These are phyloP conservation scores for Lyophyllum shimeji DNA, from an alignment of 768 basidiomycete species.

Conservation along the genomic window DNA sequence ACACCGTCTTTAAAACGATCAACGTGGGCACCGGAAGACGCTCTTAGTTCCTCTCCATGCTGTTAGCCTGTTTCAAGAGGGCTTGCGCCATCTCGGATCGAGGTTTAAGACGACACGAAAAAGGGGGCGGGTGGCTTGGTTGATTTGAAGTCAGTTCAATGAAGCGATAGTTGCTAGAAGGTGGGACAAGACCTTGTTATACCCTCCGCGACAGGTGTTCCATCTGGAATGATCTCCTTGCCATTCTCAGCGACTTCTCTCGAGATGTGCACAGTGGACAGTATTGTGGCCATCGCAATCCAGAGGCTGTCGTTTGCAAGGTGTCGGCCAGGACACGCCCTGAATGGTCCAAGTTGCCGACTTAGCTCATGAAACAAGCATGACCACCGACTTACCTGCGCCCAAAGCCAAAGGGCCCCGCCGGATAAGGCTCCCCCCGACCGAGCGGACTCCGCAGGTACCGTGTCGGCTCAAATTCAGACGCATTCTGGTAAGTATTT, in stretches of 20 bases:
- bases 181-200: background rate
- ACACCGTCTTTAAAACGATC: no score
- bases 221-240: constrained; percentile 2
- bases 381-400: constrained; percentile 6
- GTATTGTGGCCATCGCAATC: constrained; percentile 12
- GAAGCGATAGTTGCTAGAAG: background rate
- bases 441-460: constrained; percentile 13
- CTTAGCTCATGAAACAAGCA: background rate
- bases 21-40: background rate
- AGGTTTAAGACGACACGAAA: background rate
- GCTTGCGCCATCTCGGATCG: background rate
- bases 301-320: constrained; percentile 39
- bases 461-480: constrained; percentile 11
- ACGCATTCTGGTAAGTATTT: constrained; percentile 9
- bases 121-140: background rate
- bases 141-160: background rate
- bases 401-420: constrained; percentile 15
- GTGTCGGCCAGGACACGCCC: constrained; percentile 14
- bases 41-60: background rate
- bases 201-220: background rate
- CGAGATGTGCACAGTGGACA: constrained; percentile 5
- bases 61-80: background rate
- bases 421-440: constrained; percentile 11
- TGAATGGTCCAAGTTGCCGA: background rate
- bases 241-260: constrained; percentile 3